phyloP scores from a whole-genome alignment of 306 rosid species.

The Citrullus amarus region DNA sequence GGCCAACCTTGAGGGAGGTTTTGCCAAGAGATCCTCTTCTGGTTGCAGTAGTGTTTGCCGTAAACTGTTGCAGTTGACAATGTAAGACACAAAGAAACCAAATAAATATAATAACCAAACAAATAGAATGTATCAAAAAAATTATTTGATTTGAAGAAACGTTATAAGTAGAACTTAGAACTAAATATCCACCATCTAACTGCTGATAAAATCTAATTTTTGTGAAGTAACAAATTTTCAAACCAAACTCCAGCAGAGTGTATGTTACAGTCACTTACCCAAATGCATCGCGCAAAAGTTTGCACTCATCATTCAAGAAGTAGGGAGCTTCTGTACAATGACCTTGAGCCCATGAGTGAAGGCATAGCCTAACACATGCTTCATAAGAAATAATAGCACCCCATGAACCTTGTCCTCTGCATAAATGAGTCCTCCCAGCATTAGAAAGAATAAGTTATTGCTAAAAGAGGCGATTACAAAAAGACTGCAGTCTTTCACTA shows the following conservation, averaged over 20 bases:
- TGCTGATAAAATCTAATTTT: neutral
- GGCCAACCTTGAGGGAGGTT: slow-evolving; percentile 53
- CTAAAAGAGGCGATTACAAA: neutral
- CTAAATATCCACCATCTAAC: neutral
- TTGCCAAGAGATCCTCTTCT: slow-evolving; percentile 75
- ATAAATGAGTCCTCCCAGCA: slow-evolving; percentile 16
- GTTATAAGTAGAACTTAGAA: neutral
- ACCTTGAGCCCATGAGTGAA: slow-evolving; percentile 98
- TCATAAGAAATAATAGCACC: slow-evolving; percentile 79
- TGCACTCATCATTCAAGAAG: slow-evolving; percentile 89
- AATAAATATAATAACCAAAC: neutral
- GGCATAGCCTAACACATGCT: slow-evolving; percentile 93
- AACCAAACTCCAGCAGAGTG: neutral
- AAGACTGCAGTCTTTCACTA: neutral
- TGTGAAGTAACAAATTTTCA: neutral
- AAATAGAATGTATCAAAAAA: neutral
- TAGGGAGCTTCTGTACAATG: slow-evolving; percentile 84
- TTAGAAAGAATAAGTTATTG: neutral
- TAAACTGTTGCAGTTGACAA: slow-evolving; percentile 33
- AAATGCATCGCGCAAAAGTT: slow-evolving; percentile 71
- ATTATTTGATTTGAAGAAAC: neutral
- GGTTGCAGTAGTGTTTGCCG: slow-evolving; percentile 70
- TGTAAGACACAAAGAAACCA: neutral
- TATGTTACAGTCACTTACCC: slow-evolving; percentile 29
- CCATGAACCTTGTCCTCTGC: slow-evolving; percentile 91